phyloP scores from a whole-genome alignment of 2,329 filamentous ascomycete genomes.

The Aspergillus costaricaensis region DNA sequence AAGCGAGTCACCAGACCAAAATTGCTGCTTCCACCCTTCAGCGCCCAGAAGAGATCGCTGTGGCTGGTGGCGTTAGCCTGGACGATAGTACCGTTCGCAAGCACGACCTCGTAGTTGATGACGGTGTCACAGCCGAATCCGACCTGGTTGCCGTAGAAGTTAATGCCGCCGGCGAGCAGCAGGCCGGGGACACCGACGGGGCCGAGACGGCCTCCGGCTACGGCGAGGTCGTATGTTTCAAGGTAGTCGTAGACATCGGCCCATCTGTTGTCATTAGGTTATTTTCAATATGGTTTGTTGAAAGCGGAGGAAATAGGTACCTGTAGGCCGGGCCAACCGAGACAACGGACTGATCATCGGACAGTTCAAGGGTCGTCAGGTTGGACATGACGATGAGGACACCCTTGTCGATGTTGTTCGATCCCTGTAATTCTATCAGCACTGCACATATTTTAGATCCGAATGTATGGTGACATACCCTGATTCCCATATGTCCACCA shows the following conservation, averaged over 20 bases:
- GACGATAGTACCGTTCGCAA: slow-evolving; percentile 41
- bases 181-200: slow-evolving; percentile 34
- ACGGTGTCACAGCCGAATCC: slow-evolving; percentile 34
- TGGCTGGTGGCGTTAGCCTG: slow-evolving; percentile 35
- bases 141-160: slow-evolving; percentile 32
- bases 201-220: slow-evolving; percentile 30
- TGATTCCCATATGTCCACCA: slow-evolving; percentile 39
- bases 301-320: slow-evolving; percentile 15
- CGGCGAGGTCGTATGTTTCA: slow-evolving; percentile 22
- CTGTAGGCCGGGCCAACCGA: slow-evolving; percentile 32
- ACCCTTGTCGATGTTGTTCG: slow-evolving; percentile 37
- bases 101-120: slow-evolving; percentile 38
- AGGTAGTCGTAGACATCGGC: slow-evolving; percentile 37
- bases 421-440: slow-evolving; percentile 23
- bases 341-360: slow-evolving; percentile 30
- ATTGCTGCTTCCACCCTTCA: slow-evolving; percentile 48
- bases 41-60: slow-evolving; percentile 42
- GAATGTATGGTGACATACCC: slow-evolving; percentile 15
- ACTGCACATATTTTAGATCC: too few relatives aligned
- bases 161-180: slow-evolving; percentile 32
- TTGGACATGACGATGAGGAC: slow-evolving; percentile 38
- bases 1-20: slow-evolving; percentile 48
- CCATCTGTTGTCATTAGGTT: slow-evolving; percentile 25
- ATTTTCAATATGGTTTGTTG: too few relatives aligned
- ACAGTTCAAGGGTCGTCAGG: slow-evolving; percentile 31